These are phyloP conservation scores for Leptographium wingfieldii DNA, from an alignment of 2,329 filamentous ascomycete species.

Conservation along the genomic window DNA sequence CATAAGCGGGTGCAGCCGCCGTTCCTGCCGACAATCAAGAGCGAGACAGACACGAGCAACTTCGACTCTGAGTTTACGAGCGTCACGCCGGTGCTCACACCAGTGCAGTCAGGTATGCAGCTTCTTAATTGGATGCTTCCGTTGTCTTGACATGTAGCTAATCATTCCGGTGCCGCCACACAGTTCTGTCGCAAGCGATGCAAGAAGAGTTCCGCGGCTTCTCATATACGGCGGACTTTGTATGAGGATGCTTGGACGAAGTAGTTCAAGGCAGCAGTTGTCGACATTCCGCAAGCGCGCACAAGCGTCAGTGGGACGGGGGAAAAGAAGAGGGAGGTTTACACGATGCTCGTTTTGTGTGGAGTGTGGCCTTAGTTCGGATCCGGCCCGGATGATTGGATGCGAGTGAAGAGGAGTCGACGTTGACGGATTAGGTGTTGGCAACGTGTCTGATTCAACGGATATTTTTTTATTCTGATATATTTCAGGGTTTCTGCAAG, in stretches of 20 bases:
- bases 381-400: not conserved
- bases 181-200: constrained; percentile 95
- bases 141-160: constrained; percentile 28
- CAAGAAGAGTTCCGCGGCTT: constrained; percentile 99
- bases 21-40: constrained; percentile 82
- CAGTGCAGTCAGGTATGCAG: constrained; percentile 80
- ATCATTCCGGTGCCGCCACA: not conserved
- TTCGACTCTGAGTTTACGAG: constrained; percentile 98
- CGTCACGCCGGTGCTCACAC: constrained; percentile 91
- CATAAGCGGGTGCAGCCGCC: constrained; percentile 84
- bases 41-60: constrained; percentile 95
- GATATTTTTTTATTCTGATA: not conserved
- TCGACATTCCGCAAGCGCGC: not conserved
- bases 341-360: not conserved
- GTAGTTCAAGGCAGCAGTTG: not conserved
- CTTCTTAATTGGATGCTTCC: not conserved
- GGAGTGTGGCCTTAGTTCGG: not conserved
- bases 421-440: not conserved
- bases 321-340: too few relatives aligned
- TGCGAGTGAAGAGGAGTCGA: not conserved
- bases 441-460: not conserved
- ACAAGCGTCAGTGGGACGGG: not conserved
- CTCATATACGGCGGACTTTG: constrained; percentile 90
- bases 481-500: not conserved
- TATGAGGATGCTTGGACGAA: constrained; percentile 28